These are phyloP conservation scores for Oryza glumipatula DNA, from an alignment of 176 grass and related monocot genomes.

Conservation along the genomic window DNA sequence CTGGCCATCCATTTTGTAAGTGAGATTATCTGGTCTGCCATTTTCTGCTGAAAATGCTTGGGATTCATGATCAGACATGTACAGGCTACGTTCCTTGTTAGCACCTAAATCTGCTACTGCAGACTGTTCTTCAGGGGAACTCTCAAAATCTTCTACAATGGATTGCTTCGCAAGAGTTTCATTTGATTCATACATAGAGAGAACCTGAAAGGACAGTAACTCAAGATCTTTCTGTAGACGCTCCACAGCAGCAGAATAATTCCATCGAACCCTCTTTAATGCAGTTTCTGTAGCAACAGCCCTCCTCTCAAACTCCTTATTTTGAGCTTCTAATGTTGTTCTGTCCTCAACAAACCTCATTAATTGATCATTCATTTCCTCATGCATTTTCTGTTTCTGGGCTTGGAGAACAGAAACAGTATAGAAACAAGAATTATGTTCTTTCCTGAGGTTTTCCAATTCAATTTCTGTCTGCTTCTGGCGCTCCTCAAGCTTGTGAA, in stretches of 20 bases:
- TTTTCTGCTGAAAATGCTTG: constrained; percentile 35
- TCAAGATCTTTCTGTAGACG: constrained; percentile 94
- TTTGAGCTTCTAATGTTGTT: constrained; percentile 73
- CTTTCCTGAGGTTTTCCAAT: constrained; percentile 89
- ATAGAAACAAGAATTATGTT: constrained; percentile 87
- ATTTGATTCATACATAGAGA: constrained; percentile 95
- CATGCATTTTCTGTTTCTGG: constrained; percentile 83
- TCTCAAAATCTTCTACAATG: constrained; percentile 57
- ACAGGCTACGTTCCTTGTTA: constrained; percentile 43
- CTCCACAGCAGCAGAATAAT: constrained; percentile 83
- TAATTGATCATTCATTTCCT: constrained; percentile 86
- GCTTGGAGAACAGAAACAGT: constrained; percentile 87
- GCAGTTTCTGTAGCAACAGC: constrained; percentile 81
- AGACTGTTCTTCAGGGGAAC: constrained; percentile 52
- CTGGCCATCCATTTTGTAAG: constrained; percentile 48
- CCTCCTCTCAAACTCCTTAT: constrained; percentile 87
- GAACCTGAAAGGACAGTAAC: constrained; percentile 94
- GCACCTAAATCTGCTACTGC: constrained; percentile 25
- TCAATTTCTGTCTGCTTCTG: constrained; percentile 80
- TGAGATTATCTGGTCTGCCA: constrained; percentile 32
- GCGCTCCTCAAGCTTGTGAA: constrained; percentile 81
- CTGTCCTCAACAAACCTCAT: constrained; percentile 79
- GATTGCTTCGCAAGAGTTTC: constrained; percentile 90
- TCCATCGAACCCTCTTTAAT: constrained; percentile 84
- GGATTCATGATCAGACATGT: constrained; percentile 36